Evolutionary conservation across 495 filamentous ascomycete species (phyloP), one percentile per base, ranked within the genome.

Genomic region (Neohortaea acidophila): DNA sequence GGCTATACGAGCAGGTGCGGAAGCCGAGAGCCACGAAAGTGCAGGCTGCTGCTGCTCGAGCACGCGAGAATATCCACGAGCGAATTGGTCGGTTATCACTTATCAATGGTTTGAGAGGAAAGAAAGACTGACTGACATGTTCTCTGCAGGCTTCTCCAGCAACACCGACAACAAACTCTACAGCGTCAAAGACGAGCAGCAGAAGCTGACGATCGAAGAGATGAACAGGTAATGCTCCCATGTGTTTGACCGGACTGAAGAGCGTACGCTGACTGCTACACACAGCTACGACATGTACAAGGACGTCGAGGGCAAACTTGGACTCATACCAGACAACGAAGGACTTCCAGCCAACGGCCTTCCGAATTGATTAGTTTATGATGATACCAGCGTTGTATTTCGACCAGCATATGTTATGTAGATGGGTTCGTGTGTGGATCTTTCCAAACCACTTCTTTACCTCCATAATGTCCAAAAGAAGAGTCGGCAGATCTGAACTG

Each of bases 1-100:
- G 41, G 10, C 40, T 61, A 4, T 72, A 72, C 38, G 52, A 72
- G 35, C 45, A 59, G 36, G 43, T 69, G 2, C 56, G 64, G 8
- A 60, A 60, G 28, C 49, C 47, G 2, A 38, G 64, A 11, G 64
- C 60, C 1, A 61, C 59, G 0, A 45, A 51, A 1, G 55, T 66
- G 0, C 63, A 68, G 29, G 58, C 42, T 13, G 63, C 64, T 43
- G 43, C 43, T 8, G 20, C 26, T 3, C 24, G 26, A 23, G 43
- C 38, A 6, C 21, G 19, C n/a, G 22, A 33, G n/a, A 46, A 46
- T 32, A 41, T 46, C 10, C 7, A 29, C 19, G 43, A 46, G 30
- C 38, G 43, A 10, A 37, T 46, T 18, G 24, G 24, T 27, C 8
- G 7, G 24, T 27, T n/a, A 27, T 27, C 24, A 27, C 24, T 7